Conservation (phyloP, 352 stramenopile species). For the Phytopythium chamaehyphon region DNA sequence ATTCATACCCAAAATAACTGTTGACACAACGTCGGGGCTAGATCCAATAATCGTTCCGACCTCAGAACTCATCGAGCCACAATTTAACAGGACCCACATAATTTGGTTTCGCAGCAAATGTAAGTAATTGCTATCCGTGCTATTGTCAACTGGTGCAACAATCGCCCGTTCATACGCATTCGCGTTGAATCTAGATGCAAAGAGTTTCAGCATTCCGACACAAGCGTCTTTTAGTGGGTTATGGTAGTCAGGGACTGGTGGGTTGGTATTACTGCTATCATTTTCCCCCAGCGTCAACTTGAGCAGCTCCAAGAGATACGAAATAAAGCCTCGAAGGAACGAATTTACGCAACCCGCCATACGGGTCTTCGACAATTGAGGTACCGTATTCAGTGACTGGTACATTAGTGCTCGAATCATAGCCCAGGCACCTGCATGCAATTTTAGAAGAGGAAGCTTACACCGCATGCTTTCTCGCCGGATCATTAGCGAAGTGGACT, state of each 20-base stretch:
- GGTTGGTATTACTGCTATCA: neutral
- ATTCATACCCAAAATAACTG: constrained; percentile 62
- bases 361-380: constrained; percentile 9
- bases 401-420: constrained; percentile 81
- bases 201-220: constrained; percentile 65
- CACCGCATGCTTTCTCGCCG: constrained; percentile 39
- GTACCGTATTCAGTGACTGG: constrained; percentile 43
- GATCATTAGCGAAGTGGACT: constrained; percentile 31
- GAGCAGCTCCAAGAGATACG: constrained; percentile 67
- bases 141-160: neutral
- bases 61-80: constrained; percentile 55
- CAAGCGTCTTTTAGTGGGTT: constrained; percentile 69
- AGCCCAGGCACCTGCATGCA: constrained; percentile 75
- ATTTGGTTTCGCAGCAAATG: constrained; percentile 80
- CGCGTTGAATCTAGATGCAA: constrained; percentile 17
- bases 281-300: constrained; percentile 7
- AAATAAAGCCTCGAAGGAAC: constrained; percentile 46
- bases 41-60: constrained; percentile 59
- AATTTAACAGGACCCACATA: constrained; percentile 67
- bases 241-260: too few relatives aligned
- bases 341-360: constrained; percentile 40
- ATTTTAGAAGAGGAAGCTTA: constrained; percentile 70
- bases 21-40: constrained; percentile 47
- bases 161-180: constrained; percentile 4
- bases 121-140: constrained; percentile 25